Conservation (phyloP, 202 grass and related monocot species). For the Bolboschoenoplectus hybrid region DNA sequence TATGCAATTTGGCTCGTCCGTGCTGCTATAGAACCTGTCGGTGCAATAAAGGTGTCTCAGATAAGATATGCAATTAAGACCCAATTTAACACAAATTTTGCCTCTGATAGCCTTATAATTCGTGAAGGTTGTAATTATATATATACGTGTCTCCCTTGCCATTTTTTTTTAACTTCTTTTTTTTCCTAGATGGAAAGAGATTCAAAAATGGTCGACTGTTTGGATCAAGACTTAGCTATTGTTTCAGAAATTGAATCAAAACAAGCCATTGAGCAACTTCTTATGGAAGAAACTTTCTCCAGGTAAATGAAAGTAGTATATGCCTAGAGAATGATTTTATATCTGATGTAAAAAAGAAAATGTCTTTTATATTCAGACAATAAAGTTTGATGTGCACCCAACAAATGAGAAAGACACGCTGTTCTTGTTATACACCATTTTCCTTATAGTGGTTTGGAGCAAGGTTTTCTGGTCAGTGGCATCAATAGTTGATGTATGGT, state of each 20-base stretch:
- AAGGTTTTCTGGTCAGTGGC: neutral
- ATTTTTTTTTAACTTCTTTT: neutral
- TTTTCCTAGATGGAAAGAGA: slow-evolving; percentile 50
- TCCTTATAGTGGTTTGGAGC: neutral
- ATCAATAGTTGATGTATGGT: neutral
- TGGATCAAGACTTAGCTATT: slow-evolving; percentile 53
- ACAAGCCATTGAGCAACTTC: slow-evolving; percentile 67
- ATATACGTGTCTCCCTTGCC: neutral
- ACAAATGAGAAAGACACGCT: neutral
- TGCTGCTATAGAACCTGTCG: neutral
- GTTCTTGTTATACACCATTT: too few relatives aligned
- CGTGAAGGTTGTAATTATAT: neutral
- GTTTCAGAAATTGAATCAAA: slow-evolving; percentile 70
- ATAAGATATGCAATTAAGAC: neutral
- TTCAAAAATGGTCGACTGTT: slow-evolving; percentile 42
- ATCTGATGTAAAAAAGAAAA: neutral
- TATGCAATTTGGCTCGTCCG: neutral
- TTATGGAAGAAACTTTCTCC: slow-evolving; percentile 81
- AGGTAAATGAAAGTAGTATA: slow-evolving; percentile 52
- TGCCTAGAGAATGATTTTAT: neutral
- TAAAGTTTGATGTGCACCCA: neutral
- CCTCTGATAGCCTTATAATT: neutral
- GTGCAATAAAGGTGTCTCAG: neutral
- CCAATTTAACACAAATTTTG: neutral
- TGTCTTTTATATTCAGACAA: neutral